These are phyloP conservation scores for Scheffersomyces cryptocercus DNA, from an alignment of 1,139 yeast genomes.

Conservation along the genomic window DNA sequence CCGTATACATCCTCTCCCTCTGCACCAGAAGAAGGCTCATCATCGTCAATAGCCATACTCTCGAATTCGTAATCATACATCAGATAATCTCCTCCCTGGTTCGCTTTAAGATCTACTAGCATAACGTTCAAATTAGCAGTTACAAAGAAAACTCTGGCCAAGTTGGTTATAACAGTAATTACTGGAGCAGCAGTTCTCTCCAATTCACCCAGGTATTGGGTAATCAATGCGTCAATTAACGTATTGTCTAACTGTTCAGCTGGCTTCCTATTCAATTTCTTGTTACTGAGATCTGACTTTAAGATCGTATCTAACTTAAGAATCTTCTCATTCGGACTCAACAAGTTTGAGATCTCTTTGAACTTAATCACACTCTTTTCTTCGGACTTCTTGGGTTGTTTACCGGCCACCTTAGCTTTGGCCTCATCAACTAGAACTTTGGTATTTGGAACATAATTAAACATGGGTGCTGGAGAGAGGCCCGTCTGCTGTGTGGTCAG, in stretches of 20 bases:
- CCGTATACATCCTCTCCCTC: slow-evolving; percentile 46
- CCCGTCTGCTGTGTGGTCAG: background rate
- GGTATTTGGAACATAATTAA: too few relatives aligned
- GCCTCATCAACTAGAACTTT: background rate
- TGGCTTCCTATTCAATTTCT: slow-evolving; percentile 20
- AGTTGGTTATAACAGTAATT: slow-evolving; percentile 50
- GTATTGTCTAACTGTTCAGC: slow-evolving; percentile 34
- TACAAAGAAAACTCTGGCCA: slow-evolving; percentile 46
- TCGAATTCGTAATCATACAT: slow-evolving; percentile 79
- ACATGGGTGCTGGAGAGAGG: background rate
- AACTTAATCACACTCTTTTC: slow-evolving; percentile 22
- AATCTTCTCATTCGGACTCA: slow-evolving; percentile 40
- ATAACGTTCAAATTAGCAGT: slow-evolving; percentile 39
- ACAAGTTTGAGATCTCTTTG: slow-evolving; percentile 35
- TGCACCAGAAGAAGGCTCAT: slow-evolving; percentile 20
- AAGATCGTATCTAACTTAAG: slow-evolving; percentile 42
- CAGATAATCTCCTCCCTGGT: slow-evolving; percentile 63
- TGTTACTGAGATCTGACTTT: slow-evolving; percentile 37
- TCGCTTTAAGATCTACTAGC: slow-evolving; percentile 46
- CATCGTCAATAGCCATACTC: slow-evolving; percentile 39
- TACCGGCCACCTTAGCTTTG: background rate
- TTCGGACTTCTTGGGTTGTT: background rate
- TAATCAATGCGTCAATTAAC: slow-evolving; percentile 43
- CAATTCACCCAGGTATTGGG: slow-evolving; percentile 35
- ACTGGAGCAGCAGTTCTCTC: slow-evolving; percentile 37